A percentile compares a stretch with the other conserved stretches of the same genome.
Conservation (phyloP, 1,284 basidiomycete genomes). For the Apiotrichum siamense region DNA sequence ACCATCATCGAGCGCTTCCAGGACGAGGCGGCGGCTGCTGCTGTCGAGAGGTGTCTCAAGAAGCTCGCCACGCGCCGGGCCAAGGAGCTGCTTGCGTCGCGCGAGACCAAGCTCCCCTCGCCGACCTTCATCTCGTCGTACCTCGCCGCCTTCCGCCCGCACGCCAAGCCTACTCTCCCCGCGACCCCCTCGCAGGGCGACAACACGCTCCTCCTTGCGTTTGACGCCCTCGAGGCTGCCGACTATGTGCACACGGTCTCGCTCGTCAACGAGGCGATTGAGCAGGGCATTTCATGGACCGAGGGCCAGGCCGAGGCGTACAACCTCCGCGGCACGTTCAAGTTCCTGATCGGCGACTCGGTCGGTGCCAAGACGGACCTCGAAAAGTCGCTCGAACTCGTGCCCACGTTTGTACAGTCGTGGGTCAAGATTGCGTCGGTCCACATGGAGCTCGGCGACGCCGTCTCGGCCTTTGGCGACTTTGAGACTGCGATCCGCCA, state of each 20-base stretch:
- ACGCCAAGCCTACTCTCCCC: constrained; percentile 67
- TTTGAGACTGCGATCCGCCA: constrained; percentile 85
- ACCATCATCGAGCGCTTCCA: constrained; percentile 92
- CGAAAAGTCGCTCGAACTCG: constrained; percentile 66
- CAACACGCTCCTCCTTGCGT: constrained; percentile 69
- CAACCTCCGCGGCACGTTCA: constrained; percentile 93
- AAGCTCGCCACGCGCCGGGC: constrained; percentile 70
- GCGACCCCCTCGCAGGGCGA: constrained; percentile 72
- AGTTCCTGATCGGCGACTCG: constrained; percentile 87
- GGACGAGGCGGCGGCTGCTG: constrained; percentile 68
- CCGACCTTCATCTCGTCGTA: constrained; percentile 92
- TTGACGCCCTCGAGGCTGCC: constrained; percentile 77
- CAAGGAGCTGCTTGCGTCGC: constrained; percentile 58
- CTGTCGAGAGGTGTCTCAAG: constrained; percentile 90
- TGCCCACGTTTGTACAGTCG: constrained; percentile 75
- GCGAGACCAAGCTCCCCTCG: constrained; percentile 80
- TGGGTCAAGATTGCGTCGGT: constrained; percentile 97
- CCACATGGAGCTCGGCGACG: constrained; percentile 86
- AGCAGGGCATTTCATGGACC: constrained; percentile 77
- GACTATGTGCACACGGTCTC: constrained; percentile 79
- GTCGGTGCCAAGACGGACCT: constrained; percentile 80
- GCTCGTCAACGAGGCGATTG: constrained; percentile 77
- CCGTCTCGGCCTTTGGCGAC: constrained; percentile 75
- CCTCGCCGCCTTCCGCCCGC: constrained; percentile 90
- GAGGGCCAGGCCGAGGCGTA: constrained; percentile 76